phyloP scores from a whole-genome alignment of 140 eudicot genomes.

The Senecio squalidus region DNA sequence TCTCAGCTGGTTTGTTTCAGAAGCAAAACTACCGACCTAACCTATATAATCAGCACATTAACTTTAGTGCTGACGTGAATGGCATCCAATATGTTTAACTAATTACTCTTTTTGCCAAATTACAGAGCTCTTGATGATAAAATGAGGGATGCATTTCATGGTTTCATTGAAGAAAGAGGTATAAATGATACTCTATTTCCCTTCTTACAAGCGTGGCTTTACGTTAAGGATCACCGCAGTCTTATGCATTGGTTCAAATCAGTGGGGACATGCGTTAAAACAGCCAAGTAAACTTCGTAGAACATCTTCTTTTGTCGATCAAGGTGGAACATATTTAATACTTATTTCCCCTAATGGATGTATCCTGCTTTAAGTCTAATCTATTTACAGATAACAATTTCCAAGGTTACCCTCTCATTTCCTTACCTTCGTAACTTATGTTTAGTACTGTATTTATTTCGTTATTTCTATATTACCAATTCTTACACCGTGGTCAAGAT shows the following conservation, averaged over 20 bases:
- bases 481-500: no score
- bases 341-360: neutral
- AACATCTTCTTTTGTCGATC: neutral
- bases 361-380: neutral
- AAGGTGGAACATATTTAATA: neutral
- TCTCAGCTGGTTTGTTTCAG: no score
- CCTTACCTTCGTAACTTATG: neutral
- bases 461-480: neutral
- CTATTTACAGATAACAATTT: neutral
- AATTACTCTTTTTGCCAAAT: neutral
- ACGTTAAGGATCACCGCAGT: conserved; percentile 82
- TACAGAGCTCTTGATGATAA: conserved; percentile 71
- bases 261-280: conserved; percentile 50
- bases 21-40: no score
- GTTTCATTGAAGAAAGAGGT: conserved; percentile 80
- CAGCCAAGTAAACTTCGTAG: conserved; percentile 28
- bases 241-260: conserved; percentile 86
- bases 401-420: neutral
- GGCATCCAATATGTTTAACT: neutral
- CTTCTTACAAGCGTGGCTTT: conserved; percentile 95
- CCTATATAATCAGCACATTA: neutral
- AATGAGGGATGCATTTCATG: conserved; percentile 85
- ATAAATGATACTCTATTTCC: conserved; percentile 74
- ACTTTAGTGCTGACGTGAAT: neutral
- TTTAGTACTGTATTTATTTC: neutral